Conservation (phyloP, 2,329 filamentous ascomycete genomes). For the Tolypocladium endophyticum region DNA sequence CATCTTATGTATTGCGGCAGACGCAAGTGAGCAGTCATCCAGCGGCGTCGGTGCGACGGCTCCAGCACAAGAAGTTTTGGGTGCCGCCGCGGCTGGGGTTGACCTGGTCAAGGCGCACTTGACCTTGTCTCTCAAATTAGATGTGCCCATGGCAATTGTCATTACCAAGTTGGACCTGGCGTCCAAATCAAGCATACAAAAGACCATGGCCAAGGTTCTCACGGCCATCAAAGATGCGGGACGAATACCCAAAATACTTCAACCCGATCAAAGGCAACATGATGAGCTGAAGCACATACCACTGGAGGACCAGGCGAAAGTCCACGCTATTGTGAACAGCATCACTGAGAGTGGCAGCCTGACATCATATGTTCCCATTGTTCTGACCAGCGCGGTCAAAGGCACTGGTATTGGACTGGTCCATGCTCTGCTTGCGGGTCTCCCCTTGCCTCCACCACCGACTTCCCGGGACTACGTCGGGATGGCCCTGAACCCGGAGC, state of each 20-base stretch:
- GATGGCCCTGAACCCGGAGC: slow-evolving; percentile 44
- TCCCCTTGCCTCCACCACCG: slow-evolving; percentile 56
- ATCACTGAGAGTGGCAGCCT: slow-evolving; percentile 33
- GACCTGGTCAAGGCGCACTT: slow-evolving; percentile 73
- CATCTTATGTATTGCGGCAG: slow-evolving; percentile 74
- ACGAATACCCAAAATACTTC: slow-evolving; percentile 64
- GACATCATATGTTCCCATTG: slow-evolving; percentile 60
- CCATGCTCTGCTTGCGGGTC: slow-evolving; percentile 67
- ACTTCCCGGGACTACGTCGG: slow-evolving; percentile 45
- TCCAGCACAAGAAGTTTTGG: slow-evolving; percentile 39
- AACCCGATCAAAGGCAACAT: slow-evolving; percentile 36
- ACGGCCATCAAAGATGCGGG: slow-evolving; percentile 67
- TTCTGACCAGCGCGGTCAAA: slow-evolving; percentile 78
- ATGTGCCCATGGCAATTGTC: slow-evolving; percentile 66
- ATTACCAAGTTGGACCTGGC: slow-evolving; percentile 89
- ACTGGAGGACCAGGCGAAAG: slow-evolving; percentile 43
- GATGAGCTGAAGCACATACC: slow-evolving; percentile 48
- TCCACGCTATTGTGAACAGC: slow-evolving; percentile 41
- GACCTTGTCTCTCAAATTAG: slow-evolving; percentile 71
- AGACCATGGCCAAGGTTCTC: slow-evolving; percentile 62
- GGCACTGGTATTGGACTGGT: slow-evolving; percentile 72
- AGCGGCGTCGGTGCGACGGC: slow-evolving; percentile 28
- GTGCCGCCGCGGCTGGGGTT: slow-evolving; percentile 43
- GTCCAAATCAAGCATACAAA: slow-evolving; percentile 58
- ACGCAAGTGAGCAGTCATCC: slow-evolving; percentile 45